Percentiles rank a stretch among this genome's conserved stretches.
Conservation (phyloP, 2,329 filamentous ascomycete species). For the Aphanoascus verrucosus region DNA sequence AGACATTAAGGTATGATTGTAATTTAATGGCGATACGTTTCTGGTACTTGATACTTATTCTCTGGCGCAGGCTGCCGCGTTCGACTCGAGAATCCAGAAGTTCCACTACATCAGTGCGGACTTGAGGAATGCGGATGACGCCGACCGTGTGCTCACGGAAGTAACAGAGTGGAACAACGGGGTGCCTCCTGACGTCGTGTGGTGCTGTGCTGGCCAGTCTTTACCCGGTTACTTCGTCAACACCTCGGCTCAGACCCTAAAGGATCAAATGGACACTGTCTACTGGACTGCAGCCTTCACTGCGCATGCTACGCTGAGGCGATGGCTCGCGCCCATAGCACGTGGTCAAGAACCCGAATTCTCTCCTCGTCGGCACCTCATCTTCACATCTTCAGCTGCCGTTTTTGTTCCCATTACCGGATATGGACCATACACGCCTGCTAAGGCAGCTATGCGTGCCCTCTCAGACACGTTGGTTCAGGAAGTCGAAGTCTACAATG, state of each 20-base stretch:
- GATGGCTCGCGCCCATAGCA: slow-evolving; percentile 52
- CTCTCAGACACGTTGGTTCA: slow-evolving; percentile 74
- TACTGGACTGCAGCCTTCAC: slow-evolving; percentile 82
- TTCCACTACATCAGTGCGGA: slow-evolving; percentile 81
- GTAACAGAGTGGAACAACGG: slow-evolving; percentile 69
- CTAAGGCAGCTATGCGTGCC: slow-evolving; percentile 74
- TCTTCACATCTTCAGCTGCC: slow-evolving; percentile 72
- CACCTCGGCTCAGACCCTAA: slow-evolving; percentile 53
- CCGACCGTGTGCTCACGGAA: slow-evolving; percentile 57
- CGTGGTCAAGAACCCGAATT: slow-evolving; percentile 23
- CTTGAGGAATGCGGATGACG: slow-evolving; percentile 60
- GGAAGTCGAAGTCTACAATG: slow-evolving; percentile 78
- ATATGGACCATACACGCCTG: slow-evolving; percentile 71
- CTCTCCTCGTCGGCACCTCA: slow-evolving; percentile 54
- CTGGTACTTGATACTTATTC: slow-evolving; percentile 9
- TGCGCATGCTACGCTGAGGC: slow-evolving; percentile 63
- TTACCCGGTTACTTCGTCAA: slow-evolving; percentile 69
- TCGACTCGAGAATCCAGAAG: slow-evolving; percentile 55
- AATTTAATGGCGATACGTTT: background rate
- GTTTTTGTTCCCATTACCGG: slow-evolving; percentile 69
- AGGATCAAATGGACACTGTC: slow-evolving; percentile 81
- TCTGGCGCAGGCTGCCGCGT: slow-evolving; percentile 49
- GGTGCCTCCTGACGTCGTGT: slow-evolving; percentile 68
- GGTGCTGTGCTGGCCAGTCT: slow-evolving; percentile 73
- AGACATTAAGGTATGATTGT: slow-evolving; percentile 48